These are phyloP conservation scores for Sporothrix inflata DNA, from an alignment of 2,329 filamentous ascomycete species.

Conservation along the genomic window DNA sequence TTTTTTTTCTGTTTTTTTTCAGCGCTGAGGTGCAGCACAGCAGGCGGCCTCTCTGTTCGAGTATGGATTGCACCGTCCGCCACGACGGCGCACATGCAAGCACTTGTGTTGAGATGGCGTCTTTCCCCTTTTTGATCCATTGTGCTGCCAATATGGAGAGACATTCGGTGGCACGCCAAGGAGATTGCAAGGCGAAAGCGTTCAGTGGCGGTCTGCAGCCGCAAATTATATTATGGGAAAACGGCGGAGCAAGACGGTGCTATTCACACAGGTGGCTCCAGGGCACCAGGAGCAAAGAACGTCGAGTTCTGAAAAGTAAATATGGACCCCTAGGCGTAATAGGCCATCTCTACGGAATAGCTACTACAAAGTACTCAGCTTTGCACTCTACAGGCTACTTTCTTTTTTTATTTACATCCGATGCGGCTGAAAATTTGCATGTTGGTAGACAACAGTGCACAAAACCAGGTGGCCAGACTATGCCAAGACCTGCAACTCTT, in stretches of 20 bases:
- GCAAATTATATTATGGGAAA: not conserved
- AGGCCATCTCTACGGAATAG: not conserved
- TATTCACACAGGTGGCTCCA: not conserved
- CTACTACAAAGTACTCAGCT: too few species aligned
- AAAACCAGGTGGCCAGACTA: not conserved
- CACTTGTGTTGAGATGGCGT: not conserved
- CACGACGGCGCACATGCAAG: not conserved
- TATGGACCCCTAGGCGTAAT: not conserved
- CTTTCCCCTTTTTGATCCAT: not conserved
- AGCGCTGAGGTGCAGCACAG: not conserved
- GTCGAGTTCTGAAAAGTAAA: not conserved
- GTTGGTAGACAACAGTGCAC: not conserved
- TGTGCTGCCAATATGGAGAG: not conserved
- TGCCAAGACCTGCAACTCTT: not conserved
- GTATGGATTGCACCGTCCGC: not conserved
- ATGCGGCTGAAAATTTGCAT: not conserved
- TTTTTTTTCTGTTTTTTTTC: not conserved
- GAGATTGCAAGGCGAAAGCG: not conserved
- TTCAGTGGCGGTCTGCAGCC: not conserved
- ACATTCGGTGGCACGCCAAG: constrained; percentile 15
- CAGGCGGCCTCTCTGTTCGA: constrained; percentile 6
- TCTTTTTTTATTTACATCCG: not conserved
- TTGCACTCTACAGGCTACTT: too few species aligned
- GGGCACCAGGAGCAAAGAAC: not conserved
- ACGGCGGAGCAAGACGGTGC: not conserved